These are phyloP conservation scores for Aureobasidium zeae DNA, from an alignment of 2,329 filamentous ascomycete species.

Conservation along the genomic window DNA sequence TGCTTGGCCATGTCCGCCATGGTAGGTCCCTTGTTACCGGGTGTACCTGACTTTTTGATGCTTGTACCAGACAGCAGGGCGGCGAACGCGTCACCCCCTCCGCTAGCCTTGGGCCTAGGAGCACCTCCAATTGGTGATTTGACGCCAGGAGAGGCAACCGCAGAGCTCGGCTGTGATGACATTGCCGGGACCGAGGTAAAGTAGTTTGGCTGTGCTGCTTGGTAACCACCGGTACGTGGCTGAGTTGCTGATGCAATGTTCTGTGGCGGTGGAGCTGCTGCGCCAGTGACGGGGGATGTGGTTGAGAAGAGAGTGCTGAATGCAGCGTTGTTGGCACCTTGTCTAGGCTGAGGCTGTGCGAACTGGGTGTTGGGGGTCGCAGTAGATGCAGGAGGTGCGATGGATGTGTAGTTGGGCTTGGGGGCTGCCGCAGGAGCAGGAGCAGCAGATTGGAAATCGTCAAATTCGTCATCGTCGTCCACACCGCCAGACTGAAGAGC, in stretches of 20 bases:
- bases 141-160: conserved; percentile 29
- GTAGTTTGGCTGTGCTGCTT: conserved; percentile 81
- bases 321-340: conserved; percentile 70
- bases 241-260: conserved; percentile 30
- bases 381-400: conserved; percentile 40
- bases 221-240: conserved; percentile 55
- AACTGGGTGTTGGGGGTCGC: conserved; percentile 57
- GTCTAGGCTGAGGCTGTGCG: conserved; percentile 73
- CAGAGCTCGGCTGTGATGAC: conserved; percentile 29
- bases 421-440: conserved; percentile 36
- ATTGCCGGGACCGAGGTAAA: conserved; percentile 65
- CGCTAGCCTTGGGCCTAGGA: conserved; percentile 41
- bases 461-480: conserved; percentile 84
- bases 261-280: conserved; percentile 32
- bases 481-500: conserved; percentile 76
- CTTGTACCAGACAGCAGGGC: conserved; percentile 65
- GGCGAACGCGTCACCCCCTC: conserved; percentile 88
- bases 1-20: conserved; percentile 96
- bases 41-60: conserved; percentile 44
- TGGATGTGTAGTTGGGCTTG: conserved; percentile 31
- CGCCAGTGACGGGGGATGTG: conserved; percentile 61
- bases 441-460: conserved; percentile 89
- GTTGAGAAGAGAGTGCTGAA: conserved; percentile 76
- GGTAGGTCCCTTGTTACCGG: conserved; percentile 58
- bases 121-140: conserved; percentile 34